A percentile compares a stretch with the other conserved stretches of the same genome.
Conservation (phyloP, 2,329 filamentous ascomycete genomes). For the Penicillium sp. region DNA sequence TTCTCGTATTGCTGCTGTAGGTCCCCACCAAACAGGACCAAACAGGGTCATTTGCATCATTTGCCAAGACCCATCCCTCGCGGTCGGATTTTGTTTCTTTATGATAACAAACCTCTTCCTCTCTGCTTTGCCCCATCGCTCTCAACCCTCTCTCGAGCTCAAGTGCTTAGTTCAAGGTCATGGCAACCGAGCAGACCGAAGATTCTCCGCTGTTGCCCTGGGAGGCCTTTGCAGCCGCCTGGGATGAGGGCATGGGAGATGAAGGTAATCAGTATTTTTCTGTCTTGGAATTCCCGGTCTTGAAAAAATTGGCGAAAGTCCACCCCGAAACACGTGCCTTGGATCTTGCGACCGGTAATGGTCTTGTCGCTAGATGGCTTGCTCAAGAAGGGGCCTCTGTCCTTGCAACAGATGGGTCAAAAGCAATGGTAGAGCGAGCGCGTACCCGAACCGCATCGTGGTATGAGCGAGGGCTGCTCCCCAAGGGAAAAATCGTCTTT, state of each 20-base stretch:
- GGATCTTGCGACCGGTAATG: constrained; percentile 57
- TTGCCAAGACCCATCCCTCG: too few species aligned
- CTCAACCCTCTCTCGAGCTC: background rate
- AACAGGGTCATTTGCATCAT: too few species aligned
- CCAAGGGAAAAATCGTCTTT: constrained; percentile 33
- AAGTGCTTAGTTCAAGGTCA: background rate
- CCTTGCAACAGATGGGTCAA: constrained; percentile 52
- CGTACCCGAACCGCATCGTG: constrained; percentile 13
- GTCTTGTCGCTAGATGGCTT: constrained; percentile 53
- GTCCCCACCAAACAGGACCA: too few species aligned
- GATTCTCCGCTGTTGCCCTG: constrained; percentile 31
- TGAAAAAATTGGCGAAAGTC: constrained; percentile 40
- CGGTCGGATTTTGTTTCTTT: too few species aligned
- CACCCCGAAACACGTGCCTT: constrained; percentile 35
- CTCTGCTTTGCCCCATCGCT: background rate
- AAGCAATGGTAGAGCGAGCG: constrained; percentile 47
- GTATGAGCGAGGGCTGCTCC: background rate
- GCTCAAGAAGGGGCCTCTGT: constrained; percentile 42
- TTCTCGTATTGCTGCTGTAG: too few species aligned
- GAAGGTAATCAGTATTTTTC: constrained; percentile 53
- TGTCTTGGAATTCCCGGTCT: constrained; percentile 47
- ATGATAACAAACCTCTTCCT: too few species aligned
- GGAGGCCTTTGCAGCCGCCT: constrained; percentile 49
- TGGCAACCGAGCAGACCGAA: background rate
- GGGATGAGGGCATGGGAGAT: constrained; percentile 48